phyloP scores from a whole-genome alignment of 495 filamentous ascomycete genomes.

The Penicillium arizonense region DNA sequence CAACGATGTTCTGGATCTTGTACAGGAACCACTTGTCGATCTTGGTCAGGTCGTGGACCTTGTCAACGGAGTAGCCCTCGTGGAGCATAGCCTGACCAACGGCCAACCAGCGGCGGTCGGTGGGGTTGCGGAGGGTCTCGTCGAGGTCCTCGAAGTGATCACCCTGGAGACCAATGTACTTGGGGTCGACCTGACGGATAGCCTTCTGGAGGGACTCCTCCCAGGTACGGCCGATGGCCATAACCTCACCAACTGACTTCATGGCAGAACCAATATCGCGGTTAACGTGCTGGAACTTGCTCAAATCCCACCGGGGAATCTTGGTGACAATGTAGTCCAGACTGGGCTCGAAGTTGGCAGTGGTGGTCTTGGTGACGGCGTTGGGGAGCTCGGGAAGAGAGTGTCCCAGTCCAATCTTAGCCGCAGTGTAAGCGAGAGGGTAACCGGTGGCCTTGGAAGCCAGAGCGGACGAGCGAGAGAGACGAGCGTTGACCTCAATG shows the following conservation, averaged over 20 bases:
- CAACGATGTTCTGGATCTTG: slow-evolving; percentile 95
- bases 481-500: slow-evolving; percentile 96
- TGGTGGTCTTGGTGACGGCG: slow-evolving; percentile 96
- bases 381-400: slow-evolving; percentile 93
- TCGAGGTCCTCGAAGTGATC: slow-evolving; percentile 92
- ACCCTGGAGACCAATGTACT: slow-evolving; percentile 90
- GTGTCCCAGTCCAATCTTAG: slow-evolving; percentile 95
- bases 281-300: slow-evolving; percentile 98
- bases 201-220: slow-evolving; percentile 99
- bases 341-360: slow-evolving; percentile 97
- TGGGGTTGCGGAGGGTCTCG: slow-evolving; percentile 84
- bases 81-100: slow-evolving; percentile 98
- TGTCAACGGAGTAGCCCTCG: slow-evolving; percentile 89
- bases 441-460: slow-evolving; percentile 98
- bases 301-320: slow-evolving; percentile 95
- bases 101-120: slow-evolving; percentile 92
- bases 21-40: slow-evolving; percentile 99
- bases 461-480: slow-evolving; percentile 90
- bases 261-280: slow-evolving; percentile 95
- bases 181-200: slow-evolving; percentile 91
- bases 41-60: slow-evolving; percentile 88
- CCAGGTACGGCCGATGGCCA: slow-evolving; percentile 97
- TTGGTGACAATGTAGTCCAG: slow-evolving; percentile 98
- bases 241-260: slow-evolving; percentile 98
- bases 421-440: slow-evolving; percentile 92